Evolutionary conservation across 805 yeast genomes (phyloP).

Genomic region (Ogataea saltuana): DNA sequence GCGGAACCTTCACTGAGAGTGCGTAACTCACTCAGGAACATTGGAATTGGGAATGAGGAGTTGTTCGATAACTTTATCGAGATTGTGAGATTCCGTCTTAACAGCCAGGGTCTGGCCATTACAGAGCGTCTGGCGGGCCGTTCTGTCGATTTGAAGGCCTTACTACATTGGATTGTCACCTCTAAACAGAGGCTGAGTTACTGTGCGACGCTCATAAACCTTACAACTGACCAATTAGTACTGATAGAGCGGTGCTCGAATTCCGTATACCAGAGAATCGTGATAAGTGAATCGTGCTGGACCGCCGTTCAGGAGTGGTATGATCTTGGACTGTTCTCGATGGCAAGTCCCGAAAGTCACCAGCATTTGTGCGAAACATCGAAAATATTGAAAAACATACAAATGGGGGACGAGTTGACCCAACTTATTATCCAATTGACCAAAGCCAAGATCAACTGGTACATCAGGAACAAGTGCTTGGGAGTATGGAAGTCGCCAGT

Average conservation of each 20-base stretch:
- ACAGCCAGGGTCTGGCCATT: constrained; percentile 14
- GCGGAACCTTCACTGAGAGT: constrained; percentile 27
- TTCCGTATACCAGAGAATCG: constrained; percentile 25
- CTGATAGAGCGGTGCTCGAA: constrained; percentile 25
- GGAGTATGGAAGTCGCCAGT: constrained; percentile 42
- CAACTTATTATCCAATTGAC: constrained; percentile 40
- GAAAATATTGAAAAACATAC: constrained; percentile 19
- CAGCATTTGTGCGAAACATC: constrained; percentile 21
- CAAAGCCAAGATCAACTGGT: constrained; percentile 36
- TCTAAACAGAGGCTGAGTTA: constrained; percentile 15
- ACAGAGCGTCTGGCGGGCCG: background rate
- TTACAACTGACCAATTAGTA: constrained; percentile 17
- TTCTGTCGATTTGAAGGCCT: constrained; percentile 10
- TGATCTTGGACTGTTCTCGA: constrained; percentile 17
- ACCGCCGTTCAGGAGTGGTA: constrained; percentile 17
- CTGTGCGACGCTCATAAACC: constrained; percentile 13
- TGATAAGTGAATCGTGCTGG: constrained; percentile 12
- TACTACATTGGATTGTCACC: constrained; percentile 21
- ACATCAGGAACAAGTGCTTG: constrained; percentile 35
- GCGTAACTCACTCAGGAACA: constrained; percentile 20
- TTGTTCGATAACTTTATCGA: constrained; percentile 18
- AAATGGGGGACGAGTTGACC: constrained; percentile 27
- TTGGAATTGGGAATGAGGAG: constrained; percentile 19
- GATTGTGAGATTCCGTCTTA: constrained; percentile 21
- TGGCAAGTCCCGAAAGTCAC: constrained; percentile 11